Base-by-base conservation (phyloP, 768 basidiomycete species). In the Rhodotorula babjevae region DNA sequence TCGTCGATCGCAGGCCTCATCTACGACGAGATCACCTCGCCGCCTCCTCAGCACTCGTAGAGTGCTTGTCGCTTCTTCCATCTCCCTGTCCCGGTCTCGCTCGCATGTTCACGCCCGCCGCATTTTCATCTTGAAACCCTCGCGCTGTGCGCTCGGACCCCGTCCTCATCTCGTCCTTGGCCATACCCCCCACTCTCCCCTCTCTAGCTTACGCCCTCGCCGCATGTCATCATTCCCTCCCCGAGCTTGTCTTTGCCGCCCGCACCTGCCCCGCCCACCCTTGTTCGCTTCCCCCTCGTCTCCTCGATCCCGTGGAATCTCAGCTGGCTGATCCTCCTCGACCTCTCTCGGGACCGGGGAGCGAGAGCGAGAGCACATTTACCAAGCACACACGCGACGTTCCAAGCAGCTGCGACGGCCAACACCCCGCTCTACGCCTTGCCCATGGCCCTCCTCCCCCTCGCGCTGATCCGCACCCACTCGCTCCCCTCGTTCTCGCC, bases 1-100 rank as follows among this genome's bases (percentile, higher is more conserved):
- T 23, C 21, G 21, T 21, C 9, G 5, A 29, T 2, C 9, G 36
- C 73, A 78, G 78, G 67, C 52, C 61, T 74, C 33, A 79, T 79
- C 67, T 77, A 72, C 69, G 74, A 77, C 64, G 78, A 79, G 62
- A 77, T 79, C 65, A 77, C 74, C 12, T 25, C 67, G 19, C 69
- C 74, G 8, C 74, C 74, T 19, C 72, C 67, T 25, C 64, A 68
- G 25, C 72, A 68, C 65, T 72, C 50, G 36, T 53, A 50, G 33
- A 33, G 15, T 5, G 18, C 10, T 33, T 10, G 15, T 12, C 52
- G 29, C 61, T 16, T 8, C 15, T 29, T 11, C 27, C 25, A 18
- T 12, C 58, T 3, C 33, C 16, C 58, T 2, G 21, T 25, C 23
- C 18, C 62, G 19, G 25, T 9, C 10, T 27, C 21, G 46, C 29